A percentile compares a stretch with the other conserved stretches of the same genome.
Evolutionary conservation across 2,329 filamentous ascomycete species (phyloP).

Genomic region (Paraconiothyrium brasiliense): DNA sequence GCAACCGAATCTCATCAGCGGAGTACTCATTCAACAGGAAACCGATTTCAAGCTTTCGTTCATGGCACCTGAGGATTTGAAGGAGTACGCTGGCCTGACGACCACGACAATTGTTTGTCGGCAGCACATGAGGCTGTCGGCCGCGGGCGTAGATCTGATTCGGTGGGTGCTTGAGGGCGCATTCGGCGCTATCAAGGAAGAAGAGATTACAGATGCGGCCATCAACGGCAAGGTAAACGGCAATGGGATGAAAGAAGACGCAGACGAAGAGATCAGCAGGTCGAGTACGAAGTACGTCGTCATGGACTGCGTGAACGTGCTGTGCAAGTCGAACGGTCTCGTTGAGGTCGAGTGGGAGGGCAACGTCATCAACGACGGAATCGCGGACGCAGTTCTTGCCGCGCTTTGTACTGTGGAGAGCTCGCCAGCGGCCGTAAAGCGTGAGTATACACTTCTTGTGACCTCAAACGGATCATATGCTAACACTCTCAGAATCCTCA

Average conservation of each 20-base stretch:
- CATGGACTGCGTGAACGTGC: slow-evolving; percentile 91
- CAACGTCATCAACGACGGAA: slow-evolving; percentile 96
- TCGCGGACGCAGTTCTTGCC: slow-evolving; percentile 96
- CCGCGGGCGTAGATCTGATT: slow-evolving; percentile 89
- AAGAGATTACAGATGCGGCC: slow-evolving; percentile 39
- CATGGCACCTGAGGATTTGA: slow-evolving; percentile 95
- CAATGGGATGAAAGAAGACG: slow-evolving; percentile 58
- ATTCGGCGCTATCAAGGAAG: slow-evolving; percentile 77
- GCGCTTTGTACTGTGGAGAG: slow-evolving; percentile 92
- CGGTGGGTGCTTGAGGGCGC: slow-evolving; percentile 94
- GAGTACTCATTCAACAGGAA: slow-evolving; percentile 80
- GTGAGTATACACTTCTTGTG: slow-evolving; percentile 59
- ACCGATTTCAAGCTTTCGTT: slow-evolving; percentile 97
- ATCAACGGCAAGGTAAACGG: slow-evolving; percentile 53
- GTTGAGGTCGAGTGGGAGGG: slow-evolving; percentile 97
- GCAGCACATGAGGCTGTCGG: slow-evolving; percentile 86
- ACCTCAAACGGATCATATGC: neutral
- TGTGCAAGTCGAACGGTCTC: slow-evolving; percentile 78
- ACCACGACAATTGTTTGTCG: slow-evolving; percentile 95
- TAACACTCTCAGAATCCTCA: slow-evolving; percentile 45
- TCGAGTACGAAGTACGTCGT: slow-evolving; percentile 68
- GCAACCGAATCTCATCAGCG: slow-evolving; percentile 72
- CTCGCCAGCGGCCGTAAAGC: slow-evolving; percentile 92
- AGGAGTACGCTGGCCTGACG: slow-evolving; percentile 95
- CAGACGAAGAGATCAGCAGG: slow-evolving; percentile 70